These are phyloP conservation scores for Aureobasidium sp. DNA, from an alignment of 2,329 filamentous ascomycete species.

Conservation along the genomic window DNA sequence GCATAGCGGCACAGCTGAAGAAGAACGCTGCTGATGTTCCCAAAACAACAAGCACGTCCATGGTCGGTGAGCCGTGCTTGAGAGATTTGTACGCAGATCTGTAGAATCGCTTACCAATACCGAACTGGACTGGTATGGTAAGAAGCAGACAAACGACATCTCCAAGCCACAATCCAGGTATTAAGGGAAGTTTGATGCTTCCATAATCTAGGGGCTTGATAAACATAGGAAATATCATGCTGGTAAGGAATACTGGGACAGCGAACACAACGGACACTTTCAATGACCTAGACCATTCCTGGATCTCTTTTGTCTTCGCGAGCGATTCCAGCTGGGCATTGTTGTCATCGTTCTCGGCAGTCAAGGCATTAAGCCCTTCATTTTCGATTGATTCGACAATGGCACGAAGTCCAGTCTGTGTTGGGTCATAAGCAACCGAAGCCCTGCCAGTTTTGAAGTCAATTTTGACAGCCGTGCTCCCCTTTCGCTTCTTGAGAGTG, in stretches of 20 bases:
- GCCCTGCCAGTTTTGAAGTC: slow-evolving; percentile 68
- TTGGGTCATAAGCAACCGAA: slow-evolving; percentile 64
- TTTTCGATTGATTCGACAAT: slow-evolving; percentile 77
- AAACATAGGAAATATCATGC: slow-evolving; percentile 91
- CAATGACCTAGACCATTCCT: slow-evolving; percentile 83
- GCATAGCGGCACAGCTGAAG: slow-evolving; percentile 84
- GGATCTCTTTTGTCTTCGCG: slow-evolving; percentile 92
- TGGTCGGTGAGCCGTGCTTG: slow-evolving; percentile 84
- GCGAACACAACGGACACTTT: slow-evolving; percentile 71
- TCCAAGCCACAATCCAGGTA: slow-evolving; percentile 75
- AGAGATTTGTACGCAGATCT: slow-evolving; percentile 87
- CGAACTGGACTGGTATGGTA: slow-evolving; percentile 92
- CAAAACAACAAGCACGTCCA: slow-evolving; percentile 93
- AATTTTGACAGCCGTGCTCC: slow-evolving; percentile 67
- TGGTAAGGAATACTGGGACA: slow-evolving; percentile 81
- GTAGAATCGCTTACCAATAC: slow-evolving; percentile 92
- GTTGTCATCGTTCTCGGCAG: slow-evolving; percentile 89
- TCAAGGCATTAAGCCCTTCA: slow-evolving; percentile 79
- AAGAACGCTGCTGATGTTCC: slow-evolving; percentile 95
- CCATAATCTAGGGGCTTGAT: slow-evolving; percentile 72
- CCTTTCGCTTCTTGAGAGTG: slow-evolving; percentile 56
- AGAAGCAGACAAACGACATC: slow-evolving; percentile 77
- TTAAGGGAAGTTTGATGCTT: slow-evolving; percentile 51
- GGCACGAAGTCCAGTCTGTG: slow-evolving; percentile 67
- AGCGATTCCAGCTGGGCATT: slow-evolving; percentile 94